Conservation (phyloP, 1,284 basidiomycete genomes). For the Rhodotorula sp. region DNA sequence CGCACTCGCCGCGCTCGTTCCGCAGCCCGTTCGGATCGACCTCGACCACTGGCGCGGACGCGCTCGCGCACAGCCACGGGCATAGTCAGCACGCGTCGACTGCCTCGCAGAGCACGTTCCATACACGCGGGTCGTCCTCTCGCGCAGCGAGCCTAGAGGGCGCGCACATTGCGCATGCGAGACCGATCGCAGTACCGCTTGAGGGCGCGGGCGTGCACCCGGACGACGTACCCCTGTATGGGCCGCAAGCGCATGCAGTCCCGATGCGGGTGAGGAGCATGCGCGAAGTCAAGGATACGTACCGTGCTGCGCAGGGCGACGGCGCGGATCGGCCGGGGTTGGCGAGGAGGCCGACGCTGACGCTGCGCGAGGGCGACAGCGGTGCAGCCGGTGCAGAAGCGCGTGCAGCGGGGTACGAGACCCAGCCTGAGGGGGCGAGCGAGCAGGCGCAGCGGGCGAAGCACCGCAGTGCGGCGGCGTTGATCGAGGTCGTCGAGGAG, state of each 20-base stretch:
- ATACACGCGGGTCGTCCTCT: not conserved
- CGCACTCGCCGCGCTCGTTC: slow-evolving; percentile 1
- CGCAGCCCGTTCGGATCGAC: slow-evolving; percentile 11
- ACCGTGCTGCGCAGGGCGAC: not conserved
- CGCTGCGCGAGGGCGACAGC: not conserved
- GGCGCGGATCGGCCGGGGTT: not conserved
- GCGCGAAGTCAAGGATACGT: not conserved
- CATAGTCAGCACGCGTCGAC: not conserved
- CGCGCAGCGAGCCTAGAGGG: not conserved
- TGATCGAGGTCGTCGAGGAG: slow-evolving; percentile 2
- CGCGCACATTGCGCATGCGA: not conserved
- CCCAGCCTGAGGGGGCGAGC: not conserved
- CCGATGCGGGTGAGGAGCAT: not conserved
- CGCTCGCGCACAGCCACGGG: not conserved
- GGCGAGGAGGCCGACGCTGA: slow-evolving; percentile 16
- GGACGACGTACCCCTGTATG: not conserved
- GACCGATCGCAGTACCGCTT: not conserved
- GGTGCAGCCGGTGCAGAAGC: not conserved
- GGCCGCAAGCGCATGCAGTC: not conserved
- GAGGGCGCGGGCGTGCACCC: not conserved
- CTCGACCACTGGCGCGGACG: not conserved
- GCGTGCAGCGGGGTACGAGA: not conserved
- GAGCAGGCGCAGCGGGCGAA: not conserved
- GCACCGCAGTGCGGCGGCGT: not conserved
- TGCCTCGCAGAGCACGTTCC: not conserved